Base-by-base conservation (phyloP, 1,284 basidiomycete species). In the Pseudozyma hubeiensis region DNA sequence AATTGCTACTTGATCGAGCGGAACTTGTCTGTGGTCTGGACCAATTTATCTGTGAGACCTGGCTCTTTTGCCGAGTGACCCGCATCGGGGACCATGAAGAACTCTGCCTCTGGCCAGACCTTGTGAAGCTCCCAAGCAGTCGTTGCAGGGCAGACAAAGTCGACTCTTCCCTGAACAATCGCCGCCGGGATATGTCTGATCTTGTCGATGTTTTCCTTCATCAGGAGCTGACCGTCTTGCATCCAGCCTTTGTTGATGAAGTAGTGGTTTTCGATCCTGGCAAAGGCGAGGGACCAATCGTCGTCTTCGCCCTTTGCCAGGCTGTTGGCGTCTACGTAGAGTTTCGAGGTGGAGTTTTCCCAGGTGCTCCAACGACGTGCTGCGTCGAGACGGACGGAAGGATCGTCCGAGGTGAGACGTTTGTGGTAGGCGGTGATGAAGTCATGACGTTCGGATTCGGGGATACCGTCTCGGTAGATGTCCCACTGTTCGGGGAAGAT, bases 181-280 rank as follows among this genome's bases (percentile, higher is more conserved):
- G 91, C 86, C 7, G 90, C 90, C 7, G 94, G 94, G 52, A 84
- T 83, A 55, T 81, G 72, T 44, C 70, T 61, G 35, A 97, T 97
- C 87, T 94, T 96, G 78, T 92, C 93, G 51, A 97, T 91, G 79
- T 91, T 89, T 81, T 92, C 91, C 77, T 88, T 88, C 74, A 93
- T 90, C 53, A 97, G 87, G 16, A 98, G 87, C 82, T 94, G 92
- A 0, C 94, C 94, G 37, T 96, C 92, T 37, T 91, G 87, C 90
- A 97, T 91, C 86, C 93, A 97, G 3, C 93, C 94, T 88, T 90
- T 65, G 66, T 85, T 82, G 66, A 73, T 87, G 81, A 97, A 96
- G 85, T 92, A 97, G 82, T 97, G 94, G 79, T 93, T 93, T 86
- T 97, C 94, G 66, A 97, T 95, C 47, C 90, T 87, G 5, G 94